Evolutionary conservation across 768 basidiomycete genomes (phyloP), one percentile per base, ranked within the genome.

Genomic region (Suillus subluteus): DNA sequence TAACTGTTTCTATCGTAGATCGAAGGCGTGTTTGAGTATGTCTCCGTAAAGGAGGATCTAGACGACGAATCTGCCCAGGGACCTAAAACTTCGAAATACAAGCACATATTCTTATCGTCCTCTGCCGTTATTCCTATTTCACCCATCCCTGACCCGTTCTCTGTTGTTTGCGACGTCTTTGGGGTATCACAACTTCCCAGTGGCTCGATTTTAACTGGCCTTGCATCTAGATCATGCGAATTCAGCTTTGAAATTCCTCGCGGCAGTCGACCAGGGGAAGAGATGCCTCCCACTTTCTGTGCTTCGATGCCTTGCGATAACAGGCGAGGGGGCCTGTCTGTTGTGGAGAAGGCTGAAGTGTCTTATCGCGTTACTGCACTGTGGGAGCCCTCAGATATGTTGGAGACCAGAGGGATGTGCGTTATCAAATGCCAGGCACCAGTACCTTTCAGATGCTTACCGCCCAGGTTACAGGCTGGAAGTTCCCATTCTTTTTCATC

Each of bases 401-500:
- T 76, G 46, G 83, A 82, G 62, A 78, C 79, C 44, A 77, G 78
- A 37, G 81, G 82, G 21, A 76, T 81, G 90, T 91, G 78, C 63
- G 87, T 81, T 40, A 64, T 21, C 26, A 50, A 32, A 68, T n/a
- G 16, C 23, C 26, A 15, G 18, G 30, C 26, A 35, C 55, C 32
- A 40, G 40, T 62, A 13, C 26, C 37, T 54, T 62, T 69, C 18
- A 18, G 68, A 66, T 66, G 35, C 50, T 37, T 41, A 66, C 38
- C 32, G 9, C 56, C 18, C 26, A 41, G 61, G 69, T 52, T 66
- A 21, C 70, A 91, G 91, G 62, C 72, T 92, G 37, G 88, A 91
- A 68, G 84, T 87, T 4, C 91, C 91, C 6, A 81, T 92, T 54
- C 71, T 90, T 26, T 79, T 88, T 37, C 84, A 88, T 58, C 86